These are phyloP conservation scores for Penicillium sp. DNA, from an alignment of 2,329 filamentous ascomycete species.

Conservation along the genomic window DNA sequence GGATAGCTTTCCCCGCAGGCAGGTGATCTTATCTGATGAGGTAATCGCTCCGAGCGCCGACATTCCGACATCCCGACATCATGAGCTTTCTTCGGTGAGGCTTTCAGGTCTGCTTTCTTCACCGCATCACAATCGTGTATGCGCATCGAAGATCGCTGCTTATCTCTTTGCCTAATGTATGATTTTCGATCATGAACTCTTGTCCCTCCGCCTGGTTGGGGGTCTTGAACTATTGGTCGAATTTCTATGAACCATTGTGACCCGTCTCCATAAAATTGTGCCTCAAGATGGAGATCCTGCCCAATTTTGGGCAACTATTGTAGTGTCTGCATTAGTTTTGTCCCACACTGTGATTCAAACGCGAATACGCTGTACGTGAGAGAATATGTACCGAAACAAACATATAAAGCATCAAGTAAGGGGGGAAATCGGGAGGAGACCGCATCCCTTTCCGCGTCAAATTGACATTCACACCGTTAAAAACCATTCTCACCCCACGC, in stretches of 20 bases:
- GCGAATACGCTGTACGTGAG: background rate
- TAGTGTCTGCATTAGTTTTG: background rate
- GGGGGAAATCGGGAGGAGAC: background rate
- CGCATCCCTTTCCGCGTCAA: background rate
- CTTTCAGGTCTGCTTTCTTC: background rate
- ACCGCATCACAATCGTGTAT: background rate
- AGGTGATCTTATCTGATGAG: constrained; percentile 28
- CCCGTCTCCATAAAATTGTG: background rate
- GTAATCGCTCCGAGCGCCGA: constrained; percentile 14
- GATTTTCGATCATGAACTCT: background rate
- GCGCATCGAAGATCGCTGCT: background rate
- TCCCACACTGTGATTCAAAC: background rate
- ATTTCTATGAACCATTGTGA: background rate
- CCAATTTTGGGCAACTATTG: background rate
- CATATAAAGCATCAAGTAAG: background rate
- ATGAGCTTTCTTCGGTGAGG: background rate
- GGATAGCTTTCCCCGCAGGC: constrained; percentile 29
- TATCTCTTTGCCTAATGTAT: background rate
- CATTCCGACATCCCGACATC: background rate
- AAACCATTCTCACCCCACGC: background rate
- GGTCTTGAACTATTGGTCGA: background rate
- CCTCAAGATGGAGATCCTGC: background rate
- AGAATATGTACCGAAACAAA: background rate
- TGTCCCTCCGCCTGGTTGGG: background rate
- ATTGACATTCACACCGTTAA: constrained; percentile 1